These are phyloP conservation scores for Phytophthora syringae DNA, from an alignment of 352 stramenopile genomes.

Conservation along the genomic window DNA sequence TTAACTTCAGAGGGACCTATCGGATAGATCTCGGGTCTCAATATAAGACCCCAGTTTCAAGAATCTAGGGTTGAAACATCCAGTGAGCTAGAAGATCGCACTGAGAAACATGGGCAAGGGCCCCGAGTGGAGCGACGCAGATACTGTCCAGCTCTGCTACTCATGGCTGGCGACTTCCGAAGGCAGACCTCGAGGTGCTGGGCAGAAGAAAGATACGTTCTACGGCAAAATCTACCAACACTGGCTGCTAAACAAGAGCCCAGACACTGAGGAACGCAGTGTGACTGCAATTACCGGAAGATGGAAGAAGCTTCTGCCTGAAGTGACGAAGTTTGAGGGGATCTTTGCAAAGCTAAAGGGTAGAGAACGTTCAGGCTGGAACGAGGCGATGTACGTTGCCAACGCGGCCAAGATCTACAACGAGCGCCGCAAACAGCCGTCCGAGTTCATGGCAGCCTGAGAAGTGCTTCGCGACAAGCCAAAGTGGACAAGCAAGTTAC, in stretches of 20 bases:
- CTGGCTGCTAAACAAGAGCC: neutral
- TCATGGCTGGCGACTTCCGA: constrained; percentile 4
- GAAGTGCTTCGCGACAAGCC: constrained; percentile 1
- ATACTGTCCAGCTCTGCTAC: neutral
- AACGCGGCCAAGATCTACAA: neutral
- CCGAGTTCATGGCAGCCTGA: constrained; percentile 1
- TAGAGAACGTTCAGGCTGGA: constrained; percentile 4
- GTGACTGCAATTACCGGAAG: neutral
- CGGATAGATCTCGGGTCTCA: too few relatives aligned
- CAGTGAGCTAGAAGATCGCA: too few relatives aligned
- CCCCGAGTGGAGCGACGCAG: too few relatives aligned
- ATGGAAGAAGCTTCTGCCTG: constrained; percentile 9
- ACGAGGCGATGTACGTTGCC: neutral
- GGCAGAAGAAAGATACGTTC: neutral
- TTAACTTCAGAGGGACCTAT: too few relatives aligned
- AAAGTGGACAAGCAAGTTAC: constrained; percentile 7
- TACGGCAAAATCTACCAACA: neutral
- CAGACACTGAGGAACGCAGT: neutral
- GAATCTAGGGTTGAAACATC: too few relatives aligned
- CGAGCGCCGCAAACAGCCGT: constrained; percentile 4
- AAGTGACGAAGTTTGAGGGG: constrained; percentile 1
- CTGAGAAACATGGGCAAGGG: too few relatives aligned
- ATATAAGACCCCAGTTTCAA: too few relatives aligned
- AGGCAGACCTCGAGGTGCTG: neutral
- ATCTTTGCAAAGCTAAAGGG: constrained; percentile 4